These are phyloP conservation scores for Aegilops longissima DNA, from an alignment of 176 grass and related monocot genomes.

Conservation along the genomic window DNA sequence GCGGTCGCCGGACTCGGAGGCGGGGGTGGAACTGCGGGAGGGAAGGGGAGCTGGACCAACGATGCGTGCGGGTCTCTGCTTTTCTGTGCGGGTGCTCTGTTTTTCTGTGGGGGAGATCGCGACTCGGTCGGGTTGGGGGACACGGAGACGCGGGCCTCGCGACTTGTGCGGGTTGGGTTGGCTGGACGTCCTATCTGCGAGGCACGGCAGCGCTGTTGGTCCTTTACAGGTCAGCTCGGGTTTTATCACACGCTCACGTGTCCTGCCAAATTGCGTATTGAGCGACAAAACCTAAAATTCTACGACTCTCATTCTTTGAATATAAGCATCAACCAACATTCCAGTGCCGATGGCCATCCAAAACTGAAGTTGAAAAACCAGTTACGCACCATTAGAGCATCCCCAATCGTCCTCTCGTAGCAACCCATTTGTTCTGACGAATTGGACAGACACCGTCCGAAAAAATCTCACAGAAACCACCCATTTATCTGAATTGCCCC, in stretches of 20 bases:
- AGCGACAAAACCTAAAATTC: not conserved
- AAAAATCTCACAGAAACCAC: too few relatives aligned
- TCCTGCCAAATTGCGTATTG: too few relatives aligned
- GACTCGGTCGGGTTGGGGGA: not conserved
- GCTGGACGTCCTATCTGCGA: not conserved
- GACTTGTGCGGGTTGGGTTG: not conserved
- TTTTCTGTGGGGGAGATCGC: not conserved
- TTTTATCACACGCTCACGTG: not conserved
- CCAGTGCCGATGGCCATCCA: too few relatives aligned
- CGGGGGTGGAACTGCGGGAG: not conserved
- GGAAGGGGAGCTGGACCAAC: not conserved
- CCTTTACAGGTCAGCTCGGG: not conserved
- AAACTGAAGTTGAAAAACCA: too few relatives aligned
- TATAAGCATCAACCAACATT: too few relatives aligned
- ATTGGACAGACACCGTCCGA: too few relatives aligned
- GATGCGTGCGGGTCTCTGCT: not conserved
- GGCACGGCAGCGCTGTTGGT: not conserved
- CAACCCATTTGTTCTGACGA: too few relatives aligned
- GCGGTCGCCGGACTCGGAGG: not conserved
- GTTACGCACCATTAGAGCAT: too few relatives aligned
- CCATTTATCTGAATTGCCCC: too few relatives aligned
- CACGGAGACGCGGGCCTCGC: not conserved
- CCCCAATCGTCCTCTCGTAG: too few relatives aligned
- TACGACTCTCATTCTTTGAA: too few relatives aligned
- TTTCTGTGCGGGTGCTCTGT: not conserved